Evolutionary conservation across 2,329 filamentous ascomycete species (phyloP), one percentile per base, ranked within the genome.

Genomic region (Knufia petricola): DNA sequence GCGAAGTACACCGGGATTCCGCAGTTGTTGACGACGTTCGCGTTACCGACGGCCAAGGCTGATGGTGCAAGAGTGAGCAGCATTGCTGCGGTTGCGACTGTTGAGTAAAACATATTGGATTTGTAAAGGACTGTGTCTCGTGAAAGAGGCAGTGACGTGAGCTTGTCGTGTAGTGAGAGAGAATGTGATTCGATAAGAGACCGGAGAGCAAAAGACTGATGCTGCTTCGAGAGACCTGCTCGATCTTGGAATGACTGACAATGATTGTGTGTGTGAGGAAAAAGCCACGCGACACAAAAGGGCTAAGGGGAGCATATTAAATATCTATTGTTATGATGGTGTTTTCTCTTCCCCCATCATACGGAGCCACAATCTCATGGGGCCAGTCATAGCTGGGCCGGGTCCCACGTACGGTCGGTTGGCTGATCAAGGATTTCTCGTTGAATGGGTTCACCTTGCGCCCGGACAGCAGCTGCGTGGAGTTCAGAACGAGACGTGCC

Each of bases 1-100:
- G 64, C 67, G 39, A 67, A 59, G 56, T 66, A 69, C 52, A 68
- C 57, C 4, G 63, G 57, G 45, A 50, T 53, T 19, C 53, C 48
- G 54, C 66, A 69, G 56, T 63, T 62, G 59, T 70, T 69, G 52
- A 60, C 52, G 17, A 70, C 66, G 49, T 60, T 49, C 28, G 67
- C 67, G 46, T 64, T 58, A 50, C 67, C 66, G 17, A 64, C 55
- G 40, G 65, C 64, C 47, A 54, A 54, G 46, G 56, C 60, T 30
- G 65, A 52, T 13, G 65, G 60, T 28, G 61, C 55, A 50, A 67
- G 57, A 40, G 61, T 56, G 44, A 62, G 57, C 46, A 67, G 54
- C 48, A 54, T 49, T 41, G 55, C 55, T 36, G 62, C 55, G 52
- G 61, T 51, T 48, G 63, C 48, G 44, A 59, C 21, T 13, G 61